These are phyloP conservation scores for Vigna nakashimae DNA, from an alignment of 306 rosid genomes.

Conservation along the genomic window DNA sequence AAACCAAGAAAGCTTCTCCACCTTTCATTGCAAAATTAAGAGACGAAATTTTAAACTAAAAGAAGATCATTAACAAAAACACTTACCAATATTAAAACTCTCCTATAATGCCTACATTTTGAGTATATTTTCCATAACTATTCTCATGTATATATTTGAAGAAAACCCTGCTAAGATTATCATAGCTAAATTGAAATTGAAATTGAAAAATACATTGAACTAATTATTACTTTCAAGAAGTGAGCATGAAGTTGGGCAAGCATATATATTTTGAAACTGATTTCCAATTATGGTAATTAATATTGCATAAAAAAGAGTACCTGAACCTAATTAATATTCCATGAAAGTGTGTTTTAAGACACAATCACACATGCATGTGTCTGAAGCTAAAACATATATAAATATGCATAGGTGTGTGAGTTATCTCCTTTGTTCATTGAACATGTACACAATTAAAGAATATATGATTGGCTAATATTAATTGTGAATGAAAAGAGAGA, in stretches of 20 bases:
- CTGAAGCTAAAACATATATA: neutral
- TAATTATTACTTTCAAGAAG: neutral
- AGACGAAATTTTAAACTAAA: neutral
- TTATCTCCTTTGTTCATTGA: neutral
- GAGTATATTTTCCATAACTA: neutral
- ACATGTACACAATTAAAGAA: conserved; percentile 19
- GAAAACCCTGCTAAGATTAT: neutral
- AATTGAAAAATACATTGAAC: neutral
- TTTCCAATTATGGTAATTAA: neutral
- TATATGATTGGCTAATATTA: conserved; percentile 39
- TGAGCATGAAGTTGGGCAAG: neutral
- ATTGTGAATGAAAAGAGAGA: conserved; percentile 37
- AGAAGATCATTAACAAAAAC: neutral
- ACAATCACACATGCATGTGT: conserved; percentile 35
- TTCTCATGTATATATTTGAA: neutral
- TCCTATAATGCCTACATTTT: neutral
- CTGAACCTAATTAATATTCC: neutral
- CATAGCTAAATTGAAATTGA: neutral
- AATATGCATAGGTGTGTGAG: neutral
- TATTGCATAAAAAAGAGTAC: neutral
- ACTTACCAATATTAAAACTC: neutral
- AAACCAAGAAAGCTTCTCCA: neutral
- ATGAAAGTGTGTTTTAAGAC: conserved; percentile 8
- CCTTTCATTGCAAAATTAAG: neutral
- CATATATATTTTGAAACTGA: neutral